Percentiles rank a stretch among this genome's conserved stretches.
These are phyloP conservation scores for Sporothrix schenckii DNA, from an alignment of 2,329 filamentous ascomycete species.

Conservation along the genomic window DNA sequence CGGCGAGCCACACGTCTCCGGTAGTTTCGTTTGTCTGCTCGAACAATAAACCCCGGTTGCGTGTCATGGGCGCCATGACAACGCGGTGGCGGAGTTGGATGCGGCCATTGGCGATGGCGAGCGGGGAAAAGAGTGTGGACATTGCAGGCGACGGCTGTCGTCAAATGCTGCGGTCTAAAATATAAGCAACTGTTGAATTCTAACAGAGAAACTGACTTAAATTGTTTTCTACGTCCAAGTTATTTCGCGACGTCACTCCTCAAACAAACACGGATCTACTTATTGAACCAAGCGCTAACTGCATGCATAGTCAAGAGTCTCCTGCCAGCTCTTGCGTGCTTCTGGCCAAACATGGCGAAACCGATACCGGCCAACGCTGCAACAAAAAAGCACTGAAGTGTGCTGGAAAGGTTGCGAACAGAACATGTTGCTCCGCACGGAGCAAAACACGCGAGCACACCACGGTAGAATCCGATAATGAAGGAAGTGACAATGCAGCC, in stretches of 20 bases:
- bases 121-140: slow-evolving; percentile 19
- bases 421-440: neutral
- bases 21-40: neutral
- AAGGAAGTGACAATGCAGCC: neutral
- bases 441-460: neutral
- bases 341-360: slow-evolving; percentile 6
- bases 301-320: neutral
- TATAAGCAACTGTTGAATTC: neutral
- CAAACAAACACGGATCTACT: neutral
- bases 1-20: slow-evolving; percentile 23
- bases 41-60: slow-evolving; percentile 27
- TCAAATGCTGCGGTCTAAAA: neutral
- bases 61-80: slow-evolving; percentile 41
- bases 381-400: no score
- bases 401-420: neutral
- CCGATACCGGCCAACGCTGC: slow-evolving; percentile 1
- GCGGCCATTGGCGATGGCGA: slow-evolving; percentile 23
- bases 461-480: neutral
- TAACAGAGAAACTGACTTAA: neutral
- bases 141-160: neutral
- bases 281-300: slow-evolving; percentile 12
- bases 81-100: slow-evolving; percentile 53
- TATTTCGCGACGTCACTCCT: neutral
- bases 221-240: neutral
- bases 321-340: slow-evolving; percentile 12